These are phyloP conservation scores for Cladosporium halotolerans DNA, from an alignment of 2,329 filamentous ascomycete species.

Conservation along the genomic window DNA sequence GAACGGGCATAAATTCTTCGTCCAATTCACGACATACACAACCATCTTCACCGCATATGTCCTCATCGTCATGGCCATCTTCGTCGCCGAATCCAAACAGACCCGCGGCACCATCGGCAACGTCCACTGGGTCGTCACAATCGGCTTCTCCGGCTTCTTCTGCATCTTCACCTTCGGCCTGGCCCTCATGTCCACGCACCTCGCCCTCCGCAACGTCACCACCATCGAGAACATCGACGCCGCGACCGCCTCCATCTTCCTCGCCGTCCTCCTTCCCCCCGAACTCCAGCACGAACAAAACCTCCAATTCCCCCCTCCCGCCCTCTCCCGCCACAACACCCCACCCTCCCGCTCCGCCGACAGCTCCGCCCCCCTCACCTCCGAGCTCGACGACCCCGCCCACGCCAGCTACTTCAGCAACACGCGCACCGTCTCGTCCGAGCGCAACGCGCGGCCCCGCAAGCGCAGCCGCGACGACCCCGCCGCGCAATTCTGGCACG, in stretches of 20 bases:
- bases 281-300: constrained; percentile 20
- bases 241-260: constrained; percentile 56
- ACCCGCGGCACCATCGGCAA: constrained; percentile 29
- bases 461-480: constrained; percentile 4
- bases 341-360: constrained; percentile 15
- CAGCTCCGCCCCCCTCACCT: constrained; percentile 24
- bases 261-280: constrained; percentile 67
- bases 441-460: constrained; percentile 31
- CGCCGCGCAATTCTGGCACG: constrained; percentile 23
- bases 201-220: constrained; percentile 67
- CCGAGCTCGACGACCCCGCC: constrained; percentile 31
- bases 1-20: constrained; percentile 82
- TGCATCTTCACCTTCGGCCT: constrained; percentile 75
- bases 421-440: constrained; percentile 23
- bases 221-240: constrained; percentile 72
- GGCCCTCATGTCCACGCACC: constrained; percentile 64
- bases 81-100: constrained; percentile 45
- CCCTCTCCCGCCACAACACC: background rate
- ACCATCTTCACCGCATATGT: constrained; percentile 59
- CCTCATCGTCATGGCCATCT: constrained; percentile 59
- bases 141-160: constrained; percentile 67
- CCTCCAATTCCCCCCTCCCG: constrained; percentile 9
- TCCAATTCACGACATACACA: constrained; percentile 76
- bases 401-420: constrained; percentile 27
- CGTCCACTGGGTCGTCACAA: constrained; percentile 57